phyloP scores from a whole-genome alignment of 2,329 filamentous ascomycete genomes.

The Verticillium nubilum region DNA sequence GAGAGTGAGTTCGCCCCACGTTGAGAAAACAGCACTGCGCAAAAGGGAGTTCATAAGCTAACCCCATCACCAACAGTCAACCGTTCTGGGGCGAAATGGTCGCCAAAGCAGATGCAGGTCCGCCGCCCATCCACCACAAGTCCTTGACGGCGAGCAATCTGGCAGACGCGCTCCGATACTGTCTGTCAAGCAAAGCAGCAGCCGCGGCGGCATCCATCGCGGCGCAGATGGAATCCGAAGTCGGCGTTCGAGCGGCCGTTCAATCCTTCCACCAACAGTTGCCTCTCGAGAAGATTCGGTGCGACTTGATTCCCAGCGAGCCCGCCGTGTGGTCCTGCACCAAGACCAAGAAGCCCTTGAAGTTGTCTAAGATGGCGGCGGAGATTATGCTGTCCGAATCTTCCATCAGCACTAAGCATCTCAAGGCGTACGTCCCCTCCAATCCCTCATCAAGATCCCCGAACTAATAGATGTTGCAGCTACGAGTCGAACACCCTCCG shows the following conservation, averaged over 20 bases:
- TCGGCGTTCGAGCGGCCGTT: slow-evolving; percentile 56
- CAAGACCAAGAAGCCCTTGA: slow-evolving; percentile 62
- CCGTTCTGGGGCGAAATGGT: slow-evolving; percentile 81
- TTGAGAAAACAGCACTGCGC: no score
- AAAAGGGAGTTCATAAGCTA: no score
- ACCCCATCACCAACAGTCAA: slow-evolving; percentile 32
- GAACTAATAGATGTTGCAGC: not conserved
- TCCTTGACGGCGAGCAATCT: slow-evolving; percentile 61
- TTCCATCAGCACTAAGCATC: slow-evolving; percentile 60
- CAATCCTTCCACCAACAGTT: slow-evolving; percentile 67
- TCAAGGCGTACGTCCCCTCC: slow-evolving; percentile 58
- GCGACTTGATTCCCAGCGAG: slow-evolving; percentile 60
- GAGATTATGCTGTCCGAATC: slow-evolving; percentile 61
- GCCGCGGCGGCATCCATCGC: slow-evolving; percentile 54
- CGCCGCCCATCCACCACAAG: slow-evolving; percentile 63
- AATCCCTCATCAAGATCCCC: not conserved
- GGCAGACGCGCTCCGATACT: slow-evolving; percentile 56
- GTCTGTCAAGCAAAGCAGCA: slow-evolving; percentile 53
- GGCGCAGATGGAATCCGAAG: slow-evolving; percentile 60
- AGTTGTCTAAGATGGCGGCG: slow-evolving; percentile 58
- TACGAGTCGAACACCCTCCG: slow-evolving; percentile 16
- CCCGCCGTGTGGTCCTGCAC: slow-evolving; percentile 72
- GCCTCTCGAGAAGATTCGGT: slow-evolving; percentile 60
- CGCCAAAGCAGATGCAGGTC: slow-evolving; percentile 65
- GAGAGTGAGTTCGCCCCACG: slow-evolving; percentile 37